These are phyloP conservation scores for Wickerhamomyces chaumierensis DNA, from an alignment of 805 yeast species.

Conservation along the genomic window DNA sequence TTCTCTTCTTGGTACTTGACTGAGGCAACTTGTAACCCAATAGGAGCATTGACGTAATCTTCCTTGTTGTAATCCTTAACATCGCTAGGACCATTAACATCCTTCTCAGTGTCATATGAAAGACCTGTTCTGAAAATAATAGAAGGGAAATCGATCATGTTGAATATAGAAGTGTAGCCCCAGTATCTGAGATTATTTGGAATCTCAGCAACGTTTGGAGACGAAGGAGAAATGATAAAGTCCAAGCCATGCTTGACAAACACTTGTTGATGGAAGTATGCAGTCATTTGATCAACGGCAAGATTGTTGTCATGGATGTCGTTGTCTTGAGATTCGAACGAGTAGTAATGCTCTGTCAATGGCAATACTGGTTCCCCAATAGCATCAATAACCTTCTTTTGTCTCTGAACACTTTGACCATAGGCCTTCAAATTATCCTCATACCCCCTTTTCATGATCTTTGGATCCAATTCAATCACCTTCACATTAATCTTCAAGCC, in stretches of 20 bases:
- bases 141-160: conserved; percentile 63
- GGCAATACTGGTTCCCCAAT: conserved; percentile 66
- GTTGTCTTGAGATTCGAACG: conserved; percentile 46
- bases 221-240: conserved; percentile 55
- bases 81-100: conserved; percentile 24
- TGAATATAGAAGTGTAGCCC: conserved; percentile 72
- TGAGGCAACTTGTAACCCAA: conserved; percentile 38
- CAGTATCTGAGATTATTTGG: conserved; percentile 58
- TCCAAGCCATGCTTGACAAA: conserved; percentile 48
- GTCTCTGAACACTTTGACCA: conserved; percentile 44
- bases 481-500: conserved; percentile 33
- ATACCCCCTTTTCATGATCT: conserved; percentile 38
- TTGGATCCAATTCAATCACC: conserved; percentile 42
- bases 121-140: conserved; percentile 54
- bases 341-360: conserved; percentile 51
- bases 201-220: conserved; percentile 60
- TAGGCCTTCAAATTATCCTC: conserved; percentile 47
- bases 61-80: conserved; percentile 28
- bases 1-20: conserved; percentile 40
- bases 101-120: conserved; percentile 35
- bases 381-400: conserved; percentile 37
- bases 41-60: conserved; percentile 30
- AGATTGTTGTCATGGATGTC: conserved; percentile 49
- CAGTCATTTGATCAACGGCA: conserved; percentile 47
- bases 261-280: conserved; percentile 36